Conservation (phyloP, 179 eudicot genomes). For the Beta corolliflora region DNA sequence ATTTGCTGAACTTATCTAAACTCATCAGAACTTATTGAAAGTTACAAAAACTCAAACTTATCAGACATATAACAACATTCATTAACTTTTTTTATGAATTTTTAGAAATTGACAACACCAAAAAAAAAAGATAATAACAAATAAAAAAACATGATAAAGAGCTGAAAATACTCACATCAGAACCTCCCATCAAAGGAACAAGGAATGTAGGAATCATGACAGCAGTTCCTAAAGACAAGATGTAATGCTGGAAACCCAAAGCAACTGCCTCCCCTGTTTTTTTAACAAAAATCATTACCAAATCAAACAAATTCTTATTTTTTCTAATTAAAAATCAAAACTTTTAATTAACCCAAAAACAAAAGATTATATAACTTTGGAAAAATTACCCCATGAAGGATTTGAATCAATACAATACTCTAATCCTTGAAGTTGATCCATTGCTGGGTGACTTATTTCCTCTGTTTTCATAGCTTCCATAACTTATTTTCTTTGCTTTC, state of each 20-base stretch:
- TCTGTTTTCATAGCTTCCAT: conserved; percentile 80
- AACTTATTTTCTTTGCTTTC: conserved; percentile 1
- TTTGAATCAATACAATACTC: conserved; percentile 98
- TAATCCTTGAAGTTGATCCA: conserved; percentile 94
- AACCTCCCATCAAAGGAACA: conserved; percentile 92
- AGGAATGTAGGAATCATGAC: conserved; percentile 94
- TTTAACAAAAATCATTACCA: too few relatives aligned
- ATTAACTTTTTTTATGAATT: not conserved
- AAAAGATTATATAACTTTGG: conserved; percentile 5
- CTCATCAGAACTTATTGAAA: too few relatives aligned
- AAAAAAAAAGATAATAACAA: too few relatives aligned
- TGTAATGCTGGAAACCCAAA: conserved; percentile 92
- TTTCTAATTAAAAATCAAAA: not conserved
- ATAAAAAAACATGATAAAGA: too few relatives aligned
- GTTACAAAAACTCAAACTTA: too few relatives aligned
- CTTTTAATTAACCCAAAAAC: not conserved
- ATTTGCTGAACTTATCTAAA: too few relatives aligned
- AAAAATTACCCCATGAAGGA: conserved; percentile 85
- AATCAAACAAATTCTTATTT: not conserved
- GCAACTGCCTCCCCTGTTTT: conserved; percentile 84
- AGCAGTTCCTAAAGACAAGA: conserved; percentile 83
- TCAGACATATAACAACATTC: too few relatives aligned
- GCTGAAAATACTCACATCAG: conserved; percentile 55
- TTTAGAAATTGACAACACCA: not conserved
- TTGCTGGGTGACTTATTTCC: conserved; percentile 85